These are phyloP conservation scores for Cystoderma amianthinum DNA, from an alignment of 768 basidiomycete species.

Conservation along the genomic window DNA sequence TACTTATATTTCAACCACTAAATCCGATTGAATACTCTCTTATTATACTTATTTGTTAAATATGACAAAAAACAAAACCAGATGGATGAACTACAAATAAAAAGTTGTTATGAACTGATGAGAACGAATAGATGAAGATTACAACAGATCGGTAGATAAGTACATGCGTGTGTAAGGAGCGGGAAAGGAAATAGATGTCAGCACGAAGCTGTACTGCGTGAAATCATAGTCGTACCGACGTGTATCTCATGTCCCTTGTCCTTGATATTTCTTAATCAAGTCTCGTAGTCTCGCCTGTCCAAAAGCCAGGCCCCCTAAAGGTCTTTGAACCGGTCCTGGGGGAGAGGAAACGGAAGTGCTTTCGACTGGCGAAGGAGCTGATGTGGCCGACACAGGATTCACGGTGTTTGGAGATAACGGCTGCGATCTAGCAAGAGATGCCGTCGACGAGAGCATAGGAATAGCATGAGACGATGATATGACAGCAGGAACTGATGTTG, in stretches of 20 bases:
- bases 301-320: conserved; percentile 57
- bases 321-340: conserved; percentile 16
- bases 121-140: too few relatives aligned
- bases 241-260: conserved; percentile 18
- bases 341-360: conserved; percentile 3
- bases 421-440: conserved; percentile 56
- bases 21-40: background rate
- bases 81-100: background rate
- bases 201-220: too few relatives aligned
- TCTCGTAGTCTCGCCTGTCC: conserved; percentile 73
- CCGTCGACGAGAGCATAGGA: conserved; percentile 70
- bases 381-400: conserved; percentile 1
- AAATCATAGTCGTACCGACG: conserved; percentile 1
- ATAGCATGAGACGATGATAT: conserved; percentile 68
- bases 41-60: background rate
- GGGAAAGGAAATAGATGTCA: conserved; percentile 4
- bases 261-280: conserved; percentile 79
- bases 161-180: too few relatives aligned
- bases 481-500: conserved; percentile 60
- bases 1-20: background rate
- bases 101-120: too few relatives aligned
- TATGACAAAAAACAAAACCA: background rate
- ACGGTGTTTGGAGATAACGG: background rate
- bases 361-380: background rate
- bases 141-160: too few relatives aligned